Base-by-base conservation (phyloP, 2,329 filamentous ascomycete genomes). In the Xylariales sp. region DNA sequence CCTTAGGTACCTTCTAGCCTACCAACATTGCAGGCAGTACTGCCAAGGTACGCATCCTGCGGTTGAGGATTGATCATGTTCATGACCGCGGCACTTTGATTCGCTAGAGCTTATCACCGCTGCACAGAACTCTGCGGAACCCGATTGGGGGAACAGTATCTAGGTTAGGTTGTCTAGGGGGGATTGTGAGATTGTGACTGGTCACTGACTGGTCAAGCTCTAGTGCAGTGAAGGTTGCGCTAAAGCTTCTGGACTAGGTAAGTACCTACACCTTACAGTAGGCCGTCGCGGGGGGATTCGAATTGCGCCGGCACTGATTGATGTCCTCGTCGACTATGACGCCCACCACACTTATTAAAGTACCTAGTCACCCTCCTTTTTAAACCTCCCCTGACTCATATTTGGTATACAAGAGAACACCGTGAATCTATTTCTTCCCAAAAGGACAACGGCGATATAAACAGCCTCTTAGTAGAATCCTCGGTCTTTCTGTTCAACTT, bases 21-120 rank as follows among this genome's bases (percentile, higher is more conserved):
- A 7, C 10, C 10, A 54, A 55, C 14, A 43, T 34, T 62, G 28
- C n/a, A 23, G 23, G 23, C 23, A 23, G 23, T 23, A 23, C 23
- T 23, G 23, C 23, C 23, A 23, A 23, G 23, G 23, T 23, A 23
- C 39, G 41, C 59, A 28, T 63, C 59, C 43, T 53, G 28, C 18
- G 4, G 36, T 41, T 46, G 3, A 34, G 30, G 36, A 63, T 55
- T 30, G 53, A 3, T 64, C 69, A 71, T 71, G 69, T 50, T 64
- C 41, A 49, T 45, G 14, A 45, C 6, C n/a, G 32, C n/a, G 14
- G 30, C 18, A 18, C 9, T 52, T 3, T 71, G 68, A 71, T 71
- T 71, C 62, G 68, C 48, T 36, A 28, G 49, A 70, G 69, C 59
- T 66, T 60, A 58, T 48, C 23, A n/a, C 55, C 7, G 41, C 28